A percentile compares a stretch with the other conserved stretches of the same genome.
phyloP scores from a whole-genome alignment of 306 rosid genomes.

The Sesbania bispinosa region DNA sequence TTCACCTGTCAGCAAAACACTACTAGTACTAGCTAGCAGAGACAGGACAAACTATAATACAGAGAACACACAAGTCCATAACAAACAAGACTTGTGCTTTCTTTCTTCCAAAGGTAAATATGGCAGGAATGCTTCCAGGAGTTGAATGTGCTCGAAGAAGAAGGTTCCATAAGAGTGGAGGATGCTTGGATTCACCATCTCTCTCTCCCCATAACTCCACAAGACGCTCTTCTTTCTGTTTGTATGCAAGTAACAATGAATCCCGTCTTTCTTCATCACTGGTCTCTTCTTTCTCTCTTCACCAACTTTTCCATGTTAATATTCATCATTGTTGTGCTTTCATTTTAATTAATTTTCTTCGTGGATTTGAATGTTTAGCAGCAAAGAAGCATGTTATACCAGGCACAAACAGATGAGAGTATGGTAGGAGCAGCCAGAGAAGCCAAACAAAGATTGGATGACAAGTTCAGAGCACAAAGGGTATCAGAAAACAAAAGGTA shows the following conservation, averaged over 20 bases:
- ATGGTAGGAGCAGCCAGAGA: conserved; percentile 61
- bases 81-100: not conserved
- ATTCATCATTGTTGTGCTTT: too few relatives aligned
- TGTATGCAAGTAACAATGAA: conserved; percentile 61
- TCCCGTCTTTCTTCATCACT: conserved; percentile 28
- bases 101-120: conserved; percentile 1
- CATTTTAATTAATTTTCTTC: not conserved
- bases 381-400: conserved; percentile 35
- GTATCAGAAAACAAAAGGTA: conserved; percentile 46
- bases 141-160: conserved; percentile 84
- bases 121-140: conserved; percentile 93
- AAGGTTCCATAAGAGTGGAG: conserved; percentile 48
- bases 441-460: conserved; percentile 75
- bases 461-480: conserved; percentile 48
- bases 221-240: conserved; percentile 59
- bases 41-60: too few relatives aligned
- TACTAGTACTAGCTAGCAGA: too few relatives aligned
- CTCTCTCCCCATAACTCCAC: conserved; percentile 33
- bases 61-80: not conserved
- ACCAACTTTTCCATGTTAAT: too few relatives aligned
- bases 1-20: not conserved
- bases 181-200: conserved; percentile 33
- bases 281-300: conserved; percentile 20
- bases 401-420: conserved; percentile 39
- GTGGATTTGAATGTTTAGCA: not conserved